Evolutionary conservation across 108 stramenopile species (phyloP).

Genomic region (Parmales sp.): DNA sequence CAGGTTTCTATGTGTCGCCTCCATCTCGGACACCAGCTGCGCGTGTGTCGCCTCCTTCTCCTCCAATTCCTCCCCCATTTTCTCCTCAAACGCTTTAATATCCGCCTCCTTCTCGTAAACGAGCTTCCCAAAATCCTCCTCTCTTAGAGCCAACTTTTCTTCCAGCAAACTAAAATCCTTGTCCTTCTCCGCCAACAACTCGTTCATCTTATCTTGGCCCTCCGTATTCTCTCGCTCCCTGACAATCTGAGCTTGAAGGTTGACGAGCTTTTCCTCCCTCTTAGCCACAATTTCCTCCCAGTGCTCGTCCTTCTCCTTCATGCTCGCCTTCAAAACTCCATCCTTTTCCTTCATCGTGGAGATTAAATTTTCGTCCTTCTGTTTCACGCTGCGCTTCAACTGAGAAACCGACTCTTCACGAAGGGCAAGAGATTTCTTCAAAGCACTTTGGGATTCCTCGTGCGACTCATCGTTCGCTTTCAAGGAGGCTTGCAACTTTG

Average conservation of each 20-base stretch:
- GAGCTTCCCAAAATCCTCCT: background rate
- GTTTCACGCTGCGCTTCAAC: too few species aligned
- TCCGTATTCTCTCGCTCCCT: background rate
- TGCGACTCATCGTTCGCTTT: background rate
- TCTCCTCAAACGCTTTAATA: background rate
- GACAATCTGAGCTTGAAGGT: too few species aligned
- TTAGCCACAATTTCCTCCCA: background rate
- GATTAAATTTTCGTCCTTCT: background rate
- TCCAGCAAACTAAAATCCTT: background rate
- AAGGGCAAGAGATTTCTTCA: too few species aligned
- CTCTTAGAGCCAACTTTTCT: background rate
- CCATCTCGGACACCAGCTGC: background rate
- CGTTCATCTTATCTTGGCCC: background rate
- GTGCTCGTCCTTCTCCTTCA: background rate
- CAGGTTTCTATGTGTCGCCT: background rate
- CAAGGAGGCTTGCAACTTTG: background rate
- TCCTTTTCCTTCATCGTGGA: background rate
- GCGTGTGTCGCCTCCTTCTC: background rate
- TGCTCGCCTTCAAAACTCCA: background rate
- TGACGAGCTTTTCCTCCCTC: background rate
- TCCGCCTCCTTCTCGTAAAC: background rate
- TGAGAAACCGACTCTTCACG: too few species aligned
- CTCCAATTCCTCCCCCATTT: background rate
- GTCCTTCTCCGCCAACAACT: background rate
- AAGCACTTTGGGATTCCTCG: too few species aligned